Conservation (phyloP, 805 yeast genomes). For the Kodamaea fukazawae region DNA sequence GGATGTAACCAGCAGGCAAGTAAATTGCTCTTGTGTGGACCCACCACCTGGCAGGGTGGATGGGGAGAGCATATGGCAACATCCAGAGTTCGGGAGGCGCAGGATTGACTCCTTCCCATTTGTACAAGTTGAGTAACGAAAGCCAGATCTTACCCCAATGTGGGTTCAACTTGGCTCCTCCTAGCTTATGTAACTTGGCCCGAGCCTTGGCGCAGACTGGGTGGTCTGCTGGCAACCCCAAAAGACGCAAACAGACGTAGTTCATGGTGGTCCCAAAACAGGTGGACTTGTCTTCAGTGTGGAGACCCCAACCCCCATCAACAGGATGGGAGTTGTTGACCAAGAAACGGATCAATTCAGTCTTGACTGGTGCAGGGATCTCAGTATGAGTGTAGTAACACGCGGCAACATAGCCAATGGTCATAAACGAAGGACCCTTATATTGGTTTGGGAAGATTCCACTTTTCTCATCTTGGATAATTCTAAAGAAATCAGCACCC, state of each 20-base stretch:
- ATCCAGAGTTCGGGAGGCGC: slow-evolving; percentile 96
- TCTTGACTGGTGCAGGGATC: slow-evolving; percentile 61
- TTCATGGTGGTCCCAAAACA: slow-evolving; percentile 92
- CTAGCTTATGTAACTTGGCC: slow-evolving; percentile 61
- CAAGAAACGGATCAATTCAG: slow-evolving; percentile 78
- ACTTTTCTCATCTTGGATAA: slow-evolving; percentile 69
- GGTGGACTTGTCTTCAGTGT: slow-evolving; percentile 87
- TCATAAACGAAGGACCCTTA: slow-evolving; percentile 97
- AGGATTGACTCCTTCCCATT: slow-evolving; percentile 97
- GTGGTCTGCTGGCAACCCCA: slow-evolving; percentile 75
- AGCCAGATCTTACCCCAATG: slow-evolving; percentile 99
- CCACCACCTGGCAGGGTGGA: slow-evolving; percentile 99
- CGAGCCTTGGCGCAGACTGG: slow-evolving; percentile 78
- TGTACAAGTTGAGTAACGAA: slow-evolving; percentile 72
- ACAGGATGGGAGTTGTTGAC: slow-evolving; percentile 95
- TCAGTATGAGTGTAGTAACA: slow-evolving; percentile 65
- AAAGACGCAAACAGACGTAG: slow-evolving; percentile 73
- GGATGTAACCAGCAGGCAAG: slow-evolving; percentile 79
- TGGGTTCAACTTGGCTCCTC: slow-evolving; percentile 89
- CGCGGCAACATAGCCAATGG: slow-evolving; percentile 80
- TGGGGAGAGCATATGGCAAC: slow-evolving; percentile 73
- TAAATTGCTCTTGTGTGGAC: slow-evolving; percentile 95
- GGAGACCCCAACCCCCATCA: slow-evolving; percentile 99
- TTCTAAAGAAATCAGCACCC: slow-evolving; percentile 67
- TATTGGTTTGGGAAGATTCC: slow-evolving; percentile 92